Base-by-base conservation (phyloP, 768 basidiomycete genomes). In the Psilocybe sp. region DNA sequence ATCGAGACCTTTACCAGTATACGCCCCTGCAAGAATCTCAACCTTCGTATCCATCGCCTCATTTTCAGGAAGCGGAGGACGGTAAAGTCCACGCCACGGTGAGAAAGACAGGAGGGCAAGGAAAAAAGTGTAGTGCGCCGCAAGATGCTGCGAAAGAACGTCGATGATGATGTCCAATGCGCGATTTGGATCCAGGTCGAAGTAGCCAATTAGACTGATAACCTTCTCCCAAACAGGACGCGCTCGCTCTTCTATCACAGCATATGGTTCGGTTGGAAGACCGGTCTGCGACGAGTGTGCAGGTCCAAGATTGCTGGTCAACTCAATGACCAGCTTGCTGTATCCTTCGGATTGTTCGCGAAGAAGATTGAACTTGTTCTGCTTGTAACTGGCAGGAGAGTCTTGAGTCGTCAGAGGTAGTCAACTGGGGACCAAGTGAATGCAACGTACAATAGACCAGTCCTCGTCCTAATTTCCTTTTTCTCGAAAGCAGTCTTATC, bases 281-380 rank as follows among this genome's bases (percentile, higher is more conserved):
- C 81, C 90, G 16, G 87, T 88, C 16, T 73, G 64, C 20, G 82
- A 63, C 4, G 83, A 82, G 66, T 94, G 89, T 7, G 90, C 70
- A 18, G 84, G 83, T 1, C 90, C 91, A 44, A 94, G 69, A 60
- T 79, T 80, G 55, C 84, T 84, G 10, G 84, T 83, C 35, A 99
- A 73, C 60, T 98, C 92, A 9, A 87, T 82, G 20, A 87, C 81
- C 31, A 98, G 81, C 67, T 95, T 94, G 65, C 92, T 92, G 71
- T 93, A 99, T 7, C 97, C 97, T 72, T 98, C 96, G 1, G 94
- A 94, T 60, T 97, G 92, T 71, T 99, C 97, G 34, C 97, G 87
- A 13, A 98, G 80, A 35, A 99, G 80, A 64, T 98, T 99, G 76
- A 95, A 96, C 69, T 98, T 99, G 72, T 93, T 93, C 68, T 99